Conservation (phyloP, 2,329 filamentous ascomycete genomes). For the Mycosphaerella arachidis region DNA sequence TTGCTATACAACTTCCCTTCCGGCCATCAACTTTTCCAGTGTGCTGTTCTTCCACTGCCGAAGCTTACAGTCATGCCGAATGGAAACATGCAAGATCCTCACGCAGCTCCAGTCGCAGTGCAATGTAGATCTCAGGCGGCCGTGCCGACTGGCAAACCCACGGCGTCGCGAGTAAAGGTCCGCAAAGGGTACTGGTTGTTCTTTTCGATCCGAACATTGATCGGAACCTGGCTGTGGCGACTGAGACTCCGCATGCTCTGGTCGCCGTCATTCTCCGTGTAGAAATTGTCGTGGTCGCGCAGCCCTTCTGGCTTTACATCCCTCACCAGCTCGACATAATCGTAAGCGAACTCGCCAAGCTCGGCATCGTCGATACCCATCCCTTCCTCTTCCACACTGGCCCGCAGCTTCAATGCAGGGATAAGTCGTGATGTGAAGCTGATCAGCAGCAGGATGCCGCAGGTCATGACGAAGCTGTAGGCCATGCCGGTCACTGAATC, state of each 20-base stretch:
- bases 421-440: slow-evolving; percentile 71
- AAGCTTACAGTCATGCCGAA: no score
- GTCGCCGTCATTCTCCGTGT: background rate
- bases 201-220: slow-evolving; percentile 5
- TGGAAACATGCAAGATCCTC: no score
- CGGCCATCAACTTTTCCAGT: no score
- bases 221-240: background rate
- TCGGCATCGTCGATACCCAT: slow-evolving; percentile 81
- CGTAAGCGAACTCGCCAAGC: slow-evolving; percentile 92
- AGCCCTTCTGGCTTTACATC: slow-evolving; percentile 49
- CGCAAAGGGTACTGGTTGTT: slow-evolving; percentile 7
- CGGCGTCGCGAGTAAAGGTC: slow-evolving; percentile 1
- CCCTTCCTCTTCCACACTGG: slow-evolving; percentile 71
- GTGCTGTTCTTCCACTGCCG: no score
- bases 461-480: slow-evolving; percentile 76
- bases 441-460: slow-evolving; percentile 60
- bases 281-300: background rate
- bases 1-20: no score
- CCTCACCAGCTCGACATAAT: slow-evolving; percentile 79
- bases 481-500: slow-evolving; percentile 70
- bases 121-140: background rate
- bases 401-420: slow-evolving; percentile 70
- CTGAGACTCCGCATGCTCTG: slow-evolving; percentile 8
- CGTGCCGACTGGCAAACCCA: background rate
- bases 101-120: no score